Percentiles rank a stretch among this genome's conserved stretches.
Conservation (phyloP, 441 rosid species). For the Syzygium malaccense region DNA sequence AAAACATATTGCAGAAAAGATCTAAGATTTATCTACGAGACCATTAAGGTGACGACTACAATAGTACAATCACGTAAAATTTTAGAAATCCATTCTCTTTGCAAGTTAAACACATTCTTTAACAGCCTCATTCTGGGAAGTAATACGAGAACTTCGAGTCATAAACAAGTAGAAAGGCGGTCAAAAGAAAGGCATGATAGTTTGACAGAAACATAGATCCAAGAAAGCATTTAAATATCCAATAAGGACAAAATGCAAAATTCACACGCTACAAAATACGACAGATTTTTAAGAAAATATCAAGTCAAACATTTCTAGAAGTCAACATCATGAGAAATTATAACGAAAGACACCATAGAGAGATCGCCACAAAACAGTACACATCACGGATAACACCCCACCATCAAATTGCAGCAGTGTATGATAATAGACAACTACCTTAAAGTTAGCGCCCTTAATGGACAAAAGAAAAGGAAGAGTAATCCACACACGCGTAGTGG, state of each 20-base stretch:
- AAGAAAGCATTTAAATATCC: not conserved
- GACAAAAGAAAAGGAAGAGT: not conserved
- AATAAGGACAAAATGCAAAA: not conserved
- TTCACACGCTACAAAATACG: not conserved
- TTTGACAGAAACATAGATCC: not conserved
- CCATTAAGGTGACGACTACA: not conserved
- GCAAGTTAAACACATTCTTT: not conserved
- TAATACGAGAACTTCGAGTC: not conserved
- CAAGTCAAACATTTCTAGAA: not conserved
- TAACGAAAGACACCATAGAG: not conserved
- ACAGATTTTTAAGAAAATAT: not conserved
- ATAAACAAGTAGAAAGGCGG: not conserved
- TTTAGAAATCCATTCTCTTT: not conserved
- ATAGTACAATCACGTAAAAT: not conserved
- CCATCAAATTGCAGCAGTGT: not conserved
- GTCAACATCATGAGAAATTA: not conserved
- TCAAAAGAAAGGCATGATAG: not conserved
- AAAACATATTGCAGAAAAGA: not conserved
- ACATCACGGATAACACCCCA: not conserved
- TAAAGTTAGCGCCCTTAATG: not conserved
- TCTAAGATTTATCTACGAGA: not conserved
- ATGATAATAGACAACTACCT: not conserved
- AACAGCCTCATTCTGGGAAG: not conserved
- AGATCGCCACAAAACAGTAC: not conserved
- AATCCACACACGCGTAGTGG: not conserved